Base-by-base conservation (phyloP, 2,329 filamentous ascomycete species). In the Claviceps capensis region DNA sequence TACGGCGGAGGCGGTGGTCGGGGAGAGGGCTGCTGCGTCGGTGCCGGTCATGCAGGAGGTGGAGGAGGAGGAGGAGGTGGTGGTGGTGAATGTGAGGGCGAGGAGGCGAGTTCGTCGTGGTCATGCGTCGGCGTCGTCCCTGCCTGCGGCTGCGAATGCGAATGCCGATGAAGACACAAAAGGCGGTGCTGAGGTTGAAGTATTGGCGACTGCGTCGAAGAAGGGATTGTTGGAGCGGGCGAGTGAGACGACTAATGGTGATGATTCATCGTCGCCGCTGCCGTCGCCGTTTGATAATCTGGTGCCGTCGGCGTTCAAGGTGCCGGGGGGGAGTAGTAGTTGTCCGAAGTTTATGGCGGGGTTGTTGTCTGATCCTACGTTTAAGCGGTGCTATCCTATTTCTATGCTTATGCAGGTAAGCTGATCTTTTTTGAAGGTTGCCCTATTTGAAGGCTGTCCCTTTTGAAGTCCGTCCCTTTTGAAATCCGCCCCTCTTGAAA, bases 341-440 rank as follows among this genome's bases (percentile, higher is more conserved):
- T 90, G 86, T 61, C 78, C 81, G 3, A 64, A 63, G 5, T 90
- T 91, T 67, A 83, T 95, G 65, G 72, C 78, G 49, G 66, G 65
- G 2, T 81, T 95, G 60, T 74, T 93, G 49, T 69, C 68, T 47
- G 78, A 87, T 62, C 63, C 75, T 5, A 81, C 78, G 3, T 88
- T 93, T 59, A 77, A 79, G 58, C 66, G 76, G 49, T 97, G 91
- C 69, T 81, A 90, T 58, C 88, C 91, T 0, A 74, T 96, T 53
- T 95, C 90, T 1, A 74, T 95, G 60, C 78, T 97, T 57, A 73
- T 97, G 9, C 81, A 86, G 72, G 86, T 87, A 70, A 48, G 37
- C 8, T 26, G 5, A 2, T 11, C 14, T 42, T 42, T 41, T 42
- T 42, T 42, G 11, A 11, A 13, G 9, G 17, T 17, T 19, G 17